Percentiles rank a stretch among this genome's conserved stretches.
These are phyloP conservation scores for Exophiala xenobiotica DNA, from an alignment of 2,329 filamentous ascomycete genomes.

Conservation along the genomic window DNA sequence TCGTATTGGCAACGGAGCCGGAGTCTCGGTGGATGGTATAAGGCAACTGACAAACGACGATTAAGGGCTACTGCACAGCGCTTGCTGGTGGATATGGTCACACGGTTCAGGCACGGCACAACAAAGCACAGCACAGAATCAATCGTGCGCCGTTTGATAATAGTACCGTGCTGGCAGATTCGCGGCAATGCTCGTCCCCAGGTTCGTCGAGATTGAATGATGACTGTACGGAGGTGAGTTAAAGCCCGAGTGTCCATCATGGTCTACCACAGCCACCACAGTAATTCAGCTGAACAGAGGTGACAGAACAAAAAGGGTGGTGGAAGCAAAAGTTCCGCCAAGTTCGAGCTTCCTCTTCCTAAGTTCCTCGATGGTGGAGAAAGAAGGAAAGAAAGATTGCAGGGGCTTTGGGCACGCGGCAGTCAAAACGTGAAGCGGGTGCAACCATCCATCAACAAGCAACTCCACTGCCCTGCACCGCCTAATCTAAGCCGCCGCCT, in stretches of 20 bases:
- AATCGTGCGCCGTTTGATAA: too few relatives aligned
- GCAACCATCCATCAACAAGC: constrained; percentile 3
- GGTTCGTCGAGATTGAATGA: too few relatives aligned
- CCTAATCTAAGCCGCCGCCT: constrained; percentile 18
- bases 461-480: not conserved
- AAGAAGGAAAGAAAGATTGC: constrained; percentile 3
- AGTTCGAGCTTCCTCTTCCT: too few relatives aligned
- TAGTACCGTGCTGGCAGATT: too few relatives aligned
- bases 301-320: not conserved
- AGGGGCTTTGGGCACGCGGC: constrained; percentile 5
- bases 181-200: too few relatives aligned
- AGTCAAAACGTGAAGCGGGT: not conserved
- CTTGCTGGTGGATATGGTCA: not conserved
- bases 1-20: not conserved
- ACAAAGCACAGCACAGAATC: too few relatives aligned
- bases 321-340: constrained; percentile 1
- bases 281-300: too few relatives aligned
- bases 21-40: not conserved
- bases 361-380: not conserved
- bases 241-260: not conserved
- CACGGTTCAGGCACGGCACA: not conserved
- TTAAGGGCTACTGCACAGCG: not conserved
- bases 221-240: too few relatives aligned
- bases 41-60: not conserved
- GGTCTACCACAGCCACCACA: too few relatives aligned